Percentiles rank a stretch among this genome's conserved stretches.
Conservation (phyloP, 1,284 basidiomycete genomes). For the Puccinia brachypodii region DNA sequence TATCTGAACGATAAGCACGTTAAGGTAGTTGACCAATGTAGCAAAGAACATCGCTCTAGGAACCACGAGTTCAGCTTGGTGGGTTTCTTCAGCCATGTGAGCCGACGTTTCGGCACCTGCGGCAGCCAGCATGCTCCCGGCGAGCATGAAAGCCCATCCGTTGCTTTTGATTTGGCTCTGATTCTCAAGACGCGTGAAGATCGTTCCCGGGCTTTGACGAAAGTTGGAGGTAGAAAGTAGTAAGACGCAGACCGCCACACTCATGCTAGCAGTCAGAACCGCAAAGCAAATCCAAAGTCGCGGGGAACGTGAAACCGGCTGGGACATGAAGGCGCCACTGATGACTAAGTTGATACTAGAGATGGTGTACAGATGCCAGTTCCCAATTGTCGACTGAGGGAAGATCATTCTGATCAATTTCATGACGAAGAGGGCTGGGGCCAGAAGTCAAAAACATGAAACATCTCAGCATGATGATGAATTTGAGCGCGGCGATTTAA, state of each 20-base stretch:
- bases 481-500: background rate
- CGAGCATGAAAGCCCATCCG: conserved; percentile 27
- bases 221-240: conserved; percentile 41
- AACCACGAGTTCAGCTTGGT: conserved; percentile 5
- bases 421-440: conserved; percentile 7
- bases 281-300: conserved; percentile 37
- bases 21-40: conserved; percentile 34
- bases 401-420: conserved; percentile 3
- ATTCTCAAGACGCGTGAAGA: conserved; percentile 35
- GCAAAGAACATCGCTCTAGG: conserved; percentile 38
- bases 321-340: conserved; percentile 22
- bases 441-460: background rate
- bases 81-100: conserved; percentile 45
- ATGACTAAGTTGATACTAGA: conserved; percentile 11
- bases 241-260: conserved; percentile 9
- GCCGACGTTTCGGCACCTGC: conserved; percentile 32
- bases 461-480: background rate
- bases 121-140: conserved; percentile 10
- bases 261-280: conserved; percentile 5
- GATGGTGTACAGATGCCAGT: conserved; percentile 19
- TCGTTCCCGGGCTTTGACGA: background rate
- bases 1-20: conserved; percentile 18
- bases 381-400: background rate
- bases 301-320: conserved; percentile 30
- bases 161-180: conserved; percentile 32